Conservation (phyloP, 768 basidiomycete genomes). For the Collybiopsis confluens region DNA sequence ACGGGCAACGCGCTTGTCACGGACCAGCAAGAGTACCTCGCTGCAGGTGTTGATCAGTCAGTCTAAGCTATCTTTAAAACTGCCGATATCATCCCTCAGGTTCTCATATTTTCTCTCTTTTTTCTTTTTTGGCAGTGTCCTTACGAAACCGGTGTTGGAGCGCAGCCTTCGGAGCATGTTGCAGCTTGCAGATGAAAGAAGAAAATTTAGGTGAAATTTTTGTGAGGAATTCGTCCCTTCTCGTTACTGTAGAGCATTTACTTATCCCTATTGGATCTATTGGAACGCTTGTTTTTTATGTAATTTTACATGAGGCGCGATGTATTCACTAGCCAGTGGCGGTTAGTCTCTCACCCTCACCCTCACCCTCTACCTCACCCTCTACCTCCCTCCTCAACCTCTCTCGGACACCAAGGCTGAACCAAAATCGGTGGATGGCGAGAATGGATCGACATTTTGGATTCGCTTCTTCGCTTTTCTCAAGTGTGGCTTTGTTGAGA, state of each 20-base stretch:
- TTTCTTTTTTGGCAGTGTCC: constrained; percentile 39
- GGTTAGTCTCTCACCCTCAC: no score
- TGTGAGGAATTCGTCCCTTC: background rate
- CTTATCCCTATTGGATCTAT: background rate
- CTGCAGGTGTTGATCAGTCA: constrained; percentile 73
- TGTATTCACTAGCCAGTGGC: no score
- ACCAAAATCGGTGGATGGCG: no score
- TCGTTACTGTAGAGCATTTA: background rate
- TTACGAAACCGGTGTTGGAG: constrained; percentile 80
- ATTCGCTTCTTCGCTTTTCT: no score
- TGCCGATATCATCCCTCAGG: background rate
- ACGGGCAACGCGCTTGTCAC: constrained; percentile 58
- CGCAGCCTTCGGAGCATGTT: constrained; percentile 42
- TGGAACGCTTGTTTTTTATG: no score
- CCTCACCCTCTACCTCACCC: no score
- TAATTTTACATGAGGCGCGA: no score
- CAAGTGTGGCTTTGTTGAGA: no score
- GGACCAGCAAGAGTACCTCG: constrained; percentile 74
- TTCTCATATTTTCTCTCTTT: background rate
- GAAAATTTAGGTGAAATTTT: constrained; percentile 12
- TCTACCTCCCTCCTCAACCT: no score
- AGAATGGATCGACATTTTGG: no score
- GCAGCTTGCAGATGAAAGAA: constrained; percentile 41
- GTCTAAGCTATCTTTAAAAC: no score
- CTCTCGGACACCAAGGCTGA: no score